Evolutionary conservation across 768 basidiomycete species (phyloP).

Genomic region (Filobasidium floriforme): DNA sequence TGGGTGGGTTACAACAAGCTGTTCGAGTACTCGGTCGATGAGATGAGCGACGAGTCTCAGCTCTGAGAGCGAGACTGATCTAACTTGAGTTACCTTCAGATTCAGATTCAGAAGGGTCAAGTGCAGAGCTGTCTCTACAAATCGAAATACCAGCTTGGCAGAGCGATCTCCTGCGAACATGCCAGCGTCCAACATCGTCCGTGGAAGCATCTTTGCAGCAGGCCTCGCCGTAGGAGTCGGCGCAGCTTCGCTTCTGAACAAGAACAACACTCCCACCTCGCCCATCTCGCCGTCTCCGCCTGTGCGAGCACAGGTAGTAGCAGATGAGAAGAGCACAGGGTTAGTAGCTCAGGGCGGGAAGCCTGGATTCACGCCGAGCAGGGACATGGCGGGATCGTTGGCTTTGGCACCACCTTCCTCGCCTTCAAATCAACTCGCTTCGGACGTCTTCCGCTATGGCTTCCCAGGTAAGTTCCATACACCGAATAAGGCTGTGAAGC

Average conservation of each 20-base stretch:
- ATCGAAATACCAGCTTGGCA: too few relatives aligned
- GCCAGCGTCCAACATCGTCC: slow-evolving; percentile 17
- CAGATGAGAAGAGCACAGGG: slow-evolving; percentile 50
- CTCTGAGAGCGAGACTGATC: too few relatives aligned
- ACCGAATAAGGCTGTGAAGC: too few relatives aligned
- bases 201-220: slow-evolving; percentile 57
- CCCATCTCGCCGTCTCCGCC: slow-evolving; percentile 44
- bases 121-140: too few relatives aligned
- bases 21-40: too few relatives aligned
- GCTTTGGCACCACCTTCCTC: neutral
- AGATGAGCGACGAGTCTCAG: too few relatives aligned
- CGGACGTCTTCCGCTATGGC: slow-evolving; percentile 63
- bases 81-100: too few relatives aligned
- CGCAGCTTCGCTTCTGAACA: slow-evolving; percentile 42
- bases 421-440: slow-evolving; percentile 23
- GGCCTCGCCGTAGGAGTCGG: slow-evolving; percentile 76
- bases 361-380: neutral
- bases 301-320: slow-evolving; percentile 44
- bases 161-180: too few relatives aligned
- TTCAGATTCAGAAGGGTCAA: too few relatives aligned
- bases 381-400: neutral
- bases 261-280: slow-evolving; percentile 18
- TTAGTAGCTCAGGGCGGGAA: slow-evolving; percentile 48
- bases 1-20: too few relatives aligned
- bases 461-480: slow-evolving; percentile 59